A percentile compares a stretch with the other conserved stretches of the same genome.
Conservation (phyloP, 78 protist genomes). For the Parvularia atlantis region DNA sequence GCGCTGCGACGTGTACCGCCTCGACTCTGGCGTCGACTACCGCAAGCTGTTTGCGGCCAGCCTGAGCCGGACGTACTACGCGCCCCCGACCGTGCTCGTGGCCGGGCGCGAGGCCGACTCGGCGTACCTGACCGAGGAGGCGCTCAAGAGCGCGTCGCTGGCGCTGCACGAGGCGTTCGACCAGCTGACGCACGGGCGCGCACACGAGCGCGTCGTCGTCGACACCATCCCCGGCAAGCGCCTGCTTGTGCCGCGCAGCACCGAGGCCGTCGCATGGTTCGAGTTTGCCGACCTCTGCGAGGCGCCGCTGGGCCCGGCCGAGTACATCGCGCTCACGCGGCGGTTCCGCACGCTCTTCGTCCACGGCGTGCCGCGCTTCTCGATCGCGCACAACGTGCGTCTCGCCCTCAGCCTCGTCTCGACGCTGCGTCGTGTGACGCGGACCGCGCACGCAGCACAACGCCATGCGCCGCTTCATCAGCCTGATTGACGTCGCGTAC, state of each 20-base stretch:
- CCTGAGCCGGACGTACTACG: too few relatives aligned
- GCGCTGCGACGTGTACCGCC: slow-evolving; percentile 29
- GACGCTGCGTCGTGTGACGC: too few relatives aligned
- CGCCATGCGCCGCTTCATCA: slow-evolving; percentile 38
- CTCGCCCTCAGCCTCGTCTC: too few relatives aligned
- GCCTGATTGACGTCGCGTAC: slow-evolving; percentile 35
- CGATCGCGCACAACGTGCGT: too few relatives aligned
- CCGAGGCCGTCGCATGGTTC: slow-evolving; percentile 26
- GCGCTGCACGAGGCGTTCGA: neutral
- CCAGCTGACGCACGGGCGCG: neutral
- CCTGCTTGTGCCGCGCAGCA: slow-evolving; percentile 7
- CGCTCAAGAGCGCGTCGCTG: neutral
- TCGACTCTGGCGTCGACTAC: slow-evolving; percentile 53
- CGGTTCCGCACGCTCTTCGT: slow-evolving; percentile 52
- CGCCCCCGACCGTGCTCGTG: too few relatives aligned
- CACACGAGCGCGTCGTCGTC: neutral
- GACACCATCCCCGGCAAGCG: slow-evolving; percentile 23
- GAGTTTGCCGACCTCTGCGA: slow-evolving; percentile 55
- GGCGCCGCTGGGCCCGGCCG: slow-evolving; percentile 51
- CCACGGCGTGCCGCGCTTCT: too few relatives aligned
- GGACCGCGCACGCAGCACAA: slow-evolving; percentile 16
- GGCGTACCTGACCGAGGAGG: neutral
- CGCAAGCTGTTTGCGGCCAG: neutral
- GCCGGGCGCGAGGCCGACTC: too few relatives aligned
- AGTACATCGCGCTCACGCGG: slow-evolving; percentile 46